Percentiles rank a stretch among this genome's conserved stretches.
Evolutionary conservation across 257 asterid species (phyloP).

Genomic region (Avicennia marina): DNA sequence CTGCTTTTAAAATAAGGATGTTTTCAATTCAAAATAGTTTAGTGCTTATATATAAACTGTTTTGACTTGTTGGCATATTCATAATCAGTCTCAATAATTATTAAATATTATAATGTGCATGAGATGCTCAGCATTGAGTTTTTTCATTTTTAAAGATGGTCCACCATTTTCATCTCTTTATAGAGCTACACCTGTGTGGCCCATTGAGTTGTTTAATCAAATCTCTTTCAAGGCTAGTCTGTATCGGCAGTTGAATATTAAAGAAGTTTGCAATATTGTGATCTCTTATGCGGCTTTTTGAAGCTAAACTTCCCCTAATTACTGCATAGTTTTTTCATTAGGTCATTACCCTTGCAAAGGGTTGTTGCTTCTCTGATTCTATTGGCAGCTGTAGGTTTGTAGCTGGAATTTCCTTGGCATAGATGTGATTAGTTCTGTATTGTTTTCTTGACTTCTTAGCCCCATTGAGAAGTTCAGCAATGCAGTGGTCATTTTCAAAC

Average conservation of each 20-base stretch:
- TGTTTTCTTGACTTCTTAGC: conserved; percentile 29
- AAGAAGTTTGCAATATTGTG: too few relatives aligned
- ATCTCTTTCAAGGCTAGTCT: too few relatives aligned
- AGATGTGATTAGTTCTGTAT: neutral
- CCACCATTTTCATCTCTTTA: too few relatives aligned
- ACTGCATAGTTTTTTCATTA: neutral
- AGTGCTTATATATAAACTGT: conserved; percentile 6
- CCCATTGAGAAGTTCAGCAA: conserved; percentile 41
- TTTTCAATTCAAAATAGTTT: too few relatives aligned
- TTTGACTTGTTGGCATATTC: conserved; percentile 36
- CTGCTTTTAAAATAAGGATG: too few relatives aligned
- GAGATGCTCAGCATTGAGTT: too few relatives aligned
- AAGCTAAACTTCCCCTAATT: neutral
- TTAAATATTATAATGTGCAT: too few relatives aligned
- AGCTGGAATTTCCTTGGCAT: neutral
- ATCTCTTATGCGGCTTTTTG: neutral
- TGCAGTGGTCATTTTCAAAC: conserved; percentile 66
- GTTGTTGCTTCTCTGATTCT: neutral
- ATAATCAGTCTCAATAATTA: neutral
- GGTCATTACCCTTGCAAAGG: neutral
- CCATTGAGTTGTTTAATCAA: too few relatives aligned
- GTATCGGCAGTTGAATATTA: too few relatives aligned
- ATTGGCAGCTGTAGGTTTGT: neutral
- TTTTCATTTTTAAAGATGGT: too few relatives aligned
- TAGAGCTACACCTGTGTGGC: too few relatives aligned